Evolutionary conservation across 768 basidiomycete genomes (phyloP), one percentile per base, ranked within the genome.

Genomic region (Russula earlei): DNA sequence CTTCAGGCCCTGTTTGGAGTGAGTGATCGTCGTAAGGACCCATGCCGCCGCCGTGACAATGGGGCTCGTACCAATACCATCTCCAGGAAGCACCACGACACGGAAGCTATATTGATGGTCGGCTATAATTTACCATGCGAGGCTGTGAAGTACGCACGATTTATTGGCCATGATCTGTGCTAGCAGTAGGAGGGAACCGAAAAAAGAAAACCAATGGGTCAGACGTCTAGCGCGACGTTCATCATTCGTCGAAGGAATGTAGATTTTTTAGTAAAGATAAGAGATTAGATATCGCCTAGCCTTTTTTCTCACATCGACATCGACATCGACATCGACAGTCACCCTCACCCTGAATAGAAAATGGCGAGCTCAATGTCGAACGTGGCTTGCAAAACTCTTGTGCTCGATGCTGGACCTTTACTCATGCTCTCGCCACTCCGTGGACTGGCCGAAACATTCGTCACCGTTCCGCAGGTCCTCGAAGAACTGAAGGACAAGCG

Each of bases 381-480:
- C 45, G 74, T 75, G 14, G 77, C 75, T 54, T 89, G 87, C 71
- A 85, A 80, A 67, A 82, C 80, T 59, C 80, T 98, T 14, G 85
- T 98, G 7, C 83, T 98, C 47, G 95, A 98, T 78, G 87, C 95
- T 0, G 93, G 92, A 2, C 94, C 95, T 3, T 75, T 97, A 0
- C 82, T 98, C 4, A 91, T 91, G 3, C 75, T 95, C 2, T 85
- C 87, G 0, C 91, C 94, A 0, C 78, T 98, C 9, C 78, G 91
- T n/a, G 91, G 92, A 11, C 72, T 98, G 25, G 91, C 96, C 19
- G 77, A 85, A 61, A 81, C 80, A 33, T 98, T 87, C 68, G 72
- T 89, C 57, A 95, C 93, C 6, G 87, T 90, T 1, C 93, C 92
- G 0, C 87, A 92, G 63, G 94, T 98, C 9, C 73, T 98, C 29